Evolutionary conservation across 169 alveolate genomes (phyloP).

Genomic region (Theileria equi): DNA sequence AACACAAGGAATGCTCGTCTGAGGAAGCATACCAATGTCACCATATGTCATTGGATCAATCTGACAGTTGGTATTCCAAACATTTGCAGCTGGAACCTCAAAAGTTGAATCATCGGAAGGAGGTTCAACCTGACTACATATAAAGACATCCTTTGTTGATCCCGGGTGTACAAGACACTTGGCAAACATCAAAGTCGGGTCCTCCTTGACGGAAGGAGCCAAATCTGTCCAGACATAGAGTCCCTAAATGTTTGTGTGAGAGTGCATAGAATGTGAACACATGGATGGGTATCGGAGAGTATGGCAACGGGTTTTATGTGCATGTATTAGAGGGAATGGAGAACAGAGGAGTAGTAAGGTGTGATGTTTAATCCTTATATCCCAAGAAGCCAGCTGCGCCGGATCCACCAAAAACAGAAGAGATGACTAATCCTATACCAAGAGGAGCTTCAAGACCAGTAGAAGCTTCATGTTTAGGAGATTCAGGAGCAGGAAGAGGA

Average conservation of each 20-base stretch:
- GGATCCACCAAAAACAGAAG: too few species aligned
- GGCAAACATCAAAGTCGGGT: slow-evolving; percentile 86
- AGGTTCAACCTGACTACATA: slow-evolving; percentile 83
- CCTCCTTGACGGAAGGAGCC: slow-evolving; percentile 85
- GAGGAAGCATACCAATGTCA: slow-evolving; percentile 86
- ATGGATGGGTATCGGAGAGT: background rate
- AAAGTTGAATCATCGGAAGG: slow-evolving; percentile 69
- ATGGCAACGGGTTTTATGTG: background rate
- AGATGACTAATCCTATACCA: too few species aligned
- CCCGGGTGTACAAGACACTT: slow-evolving; percentile 88
- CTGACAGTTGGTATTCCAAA: slow-evolving; percentile 83
- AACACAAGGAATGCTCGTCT: slow-evolving; percentile 84
- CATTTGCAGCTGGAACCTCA: slow-evolving; percentile 81
- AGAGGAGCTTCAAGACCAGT: too few species aligned
- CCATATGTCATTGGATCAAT: slow-evolving; percentile 89
- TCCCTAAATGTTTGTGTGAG: slow-evolving; percentile 67
- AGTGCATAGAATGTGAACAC: background rate
- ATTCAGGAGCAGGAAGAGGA: too few species aligned
- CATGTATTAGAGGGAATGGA: background rate
- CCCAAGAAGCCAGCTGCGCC: too few species aligned
- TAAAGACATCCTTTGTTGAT: slow-evolving; percentile 72
- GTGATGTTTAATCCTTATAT: too few species aligned
- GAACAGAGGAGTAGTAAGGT: background rate
- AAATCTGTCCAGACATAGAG: slow-evolving; percentile 86
- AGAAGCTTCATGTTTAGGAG: too few species aligned